A percentile compares a stretch with the other conserved stretches of the same genome.
Evolutionary conservation across 2,329 filamentous ascomycete genomes (phyloP).

Genomic region (Dothideomycetidae sp.): DNA sequence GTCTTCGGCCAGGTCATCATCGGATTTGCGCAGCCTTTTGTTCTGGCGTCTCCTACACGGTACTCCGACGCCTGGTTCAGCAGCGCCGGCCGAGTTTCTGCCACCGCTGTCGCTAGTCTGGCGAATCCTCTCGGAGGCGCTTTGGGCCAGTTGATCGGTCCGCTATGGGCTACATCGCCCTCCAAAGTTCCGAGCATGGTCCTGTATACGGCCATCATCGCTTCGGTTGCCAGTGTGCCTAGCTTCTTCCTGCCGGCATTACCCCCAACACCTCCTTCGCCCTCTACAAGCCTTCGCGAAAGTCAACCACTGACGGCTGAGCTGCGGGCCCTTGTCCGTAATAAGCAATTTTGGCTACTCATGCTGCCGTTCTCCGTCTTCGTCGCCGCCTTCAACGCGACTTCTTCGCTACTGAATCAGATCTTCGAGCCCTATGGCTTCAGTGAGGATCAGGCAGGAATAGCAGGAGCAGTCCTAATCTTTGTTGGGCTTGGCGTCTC

Average conservation of each 20-base stretch:
- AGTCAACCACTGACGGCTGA: constrained; percentile 40
- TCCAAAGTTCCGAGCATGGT: constrained; percentile 65
- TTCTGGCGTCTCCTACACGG: constrained; percentile 72
- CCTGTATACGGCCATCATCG: constrained; percentile 69
- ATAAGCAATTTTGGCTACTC: constrained; percentile 65
- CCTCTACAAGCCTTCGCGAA: constrained; percentile 43
- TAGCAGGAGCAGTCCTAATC: constrained; percentile 80
- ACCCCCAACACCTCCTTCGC: constrained; percentile 64
- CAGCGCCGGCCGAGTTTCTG: constrained; percentile 64
- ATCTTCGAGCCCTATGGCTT: constrained; percentile 79
- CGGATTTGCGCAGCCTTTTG: constrained; percentile 82
- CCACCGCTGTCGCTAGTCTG: constrained; percentile 70
- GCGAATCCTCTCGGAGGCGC: constrained; percentile 87
- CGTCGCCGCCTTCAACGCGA: constrained; percentile 85
- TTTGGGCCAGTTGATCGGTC: constrained; percentile 73
- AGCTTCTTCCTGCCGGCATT: constrained; percentile 65
- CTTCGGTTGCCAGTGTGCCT: constrained; percentile 52
- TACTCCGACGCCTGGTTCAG: constrained; percentile 96
- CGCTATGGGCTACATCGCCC: constrained; percentile 53
- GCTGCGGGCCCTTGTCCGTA: constrained; percentile 35
- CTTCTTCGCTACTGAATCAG: constrained; percentile 79
- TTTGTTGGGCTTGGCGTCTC: constrained; percentile 68
- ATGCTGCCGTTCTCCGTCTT: constrained; percentile 70
- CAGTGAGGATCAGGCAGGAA: constrained; percentile 69
- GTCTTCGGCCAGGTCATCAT: constrained; percentile 89